Evolutionary conservation across 176 grass and related monocot genomes (phyloP).

Genomic region (Chloris gayana): DNA sequence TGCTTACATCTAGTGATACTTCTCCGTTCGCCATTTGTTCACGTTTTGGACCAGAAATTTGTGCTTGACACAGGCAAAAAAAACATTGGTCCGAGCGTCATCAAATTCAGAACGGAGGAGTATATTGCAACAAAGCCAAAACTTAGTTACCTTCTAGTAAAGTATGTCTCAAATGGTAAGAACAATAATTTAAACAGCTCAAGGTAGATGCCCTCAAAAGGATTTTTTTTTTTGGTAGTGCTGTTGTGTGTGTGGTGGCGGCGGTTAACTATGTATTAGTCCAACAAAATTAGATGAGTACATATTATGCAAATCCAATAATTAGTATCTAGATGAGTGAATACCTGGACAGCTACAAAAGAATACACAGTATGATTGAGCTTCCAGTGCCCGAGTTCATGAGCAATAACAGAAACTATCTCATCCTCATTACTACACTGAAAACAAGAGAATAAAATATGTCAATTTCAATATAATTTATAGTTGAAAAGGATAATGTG

Average conservation of each 20-base stretch:
- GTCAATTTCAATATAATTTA: conserved; percentile 16
- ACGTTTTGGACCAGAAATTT: too few relatives aligned
- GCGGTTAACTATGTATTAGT: not conserved
- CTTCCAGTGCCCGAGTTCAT: conserved; percentile 99
- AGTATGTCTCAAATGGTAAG: not conserved
- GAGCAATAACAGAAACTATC: conserved; percentile 97
- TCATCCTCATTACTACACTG: conserved; percentile 93
- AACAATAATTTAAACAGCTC: not conserved
- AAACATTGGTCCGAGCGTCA: too few relatives aligned
- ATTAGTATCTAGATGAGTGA: conserved; percentile 28
- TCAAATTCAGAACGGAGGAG: too few relatives aligned
- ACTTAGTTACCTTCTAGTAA: not conserved
- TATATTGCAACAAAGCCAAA: not conserved
- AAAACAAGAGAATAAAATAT: conserved; percentile 26
- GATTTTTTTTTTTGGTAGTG: too few relatives aligned
- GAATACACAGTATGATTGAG: conserved; percentile 92
- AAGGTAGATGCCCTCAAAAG: not conserved
- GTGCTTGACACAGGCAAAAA: too few relatives aligned
- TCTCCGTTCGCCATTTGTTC: too few relatives aligned
- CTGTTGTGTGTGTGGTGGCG: not conserved
- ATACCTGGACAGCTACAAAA: conserved; percentile 93
- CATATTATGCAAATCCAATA: conserved; percentile 7
- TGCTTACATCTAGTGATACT: not conserved
- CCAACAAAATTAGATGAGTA: not conserved
- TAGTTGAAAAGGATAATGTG: not conserved